These are phyloP conservation scores for Hygrophorus pudorinus DNA, from an alignment of 768 basidiomycete species.

Conservation along the genomic window DNA sequence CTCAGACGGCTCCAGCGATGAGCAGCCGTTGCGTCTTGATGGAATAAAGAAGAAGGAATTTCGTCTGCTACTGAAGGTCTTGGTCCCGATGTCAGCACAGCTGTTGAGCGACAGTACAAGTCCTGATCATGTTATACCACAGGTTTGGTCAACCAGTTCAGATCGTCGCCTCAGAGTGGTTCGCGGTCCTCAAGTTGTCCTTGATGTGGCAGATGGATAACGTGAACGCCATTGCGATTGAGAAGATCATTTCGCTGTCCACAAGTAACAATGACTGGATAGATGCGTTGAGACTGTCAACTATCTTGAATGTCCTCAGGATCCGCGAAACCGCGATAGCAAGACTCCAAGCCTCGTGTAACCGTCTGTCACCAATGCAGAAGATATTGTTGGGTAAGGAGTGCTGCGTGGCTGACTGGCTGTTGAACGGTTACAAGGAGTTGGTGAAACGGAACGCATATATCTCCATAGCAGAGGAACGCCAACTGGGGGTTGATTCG, in stretches of 20 bases:
- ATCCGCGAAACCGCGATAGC: too few species aligned
- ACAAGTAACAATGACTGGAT: constrained; percentile 15
- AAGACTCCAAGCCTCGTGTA: too few species aligned
- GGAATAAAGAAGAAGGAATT: constrained; percentile 2
- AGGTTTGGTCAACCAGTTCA: not conserved
- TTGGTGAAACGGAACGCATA: not conserved
- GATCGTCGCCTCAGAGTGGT: constrained; percentile 21
- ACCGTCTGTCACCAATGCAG: not conserved
- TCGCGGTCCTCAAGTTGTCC: constrained; percentile 23
- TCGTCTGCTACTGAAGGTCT: constrained; percentile 7
- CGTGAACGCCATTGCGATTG: constrained; percentile 11
- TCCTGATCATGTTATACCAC: constrained; percentile 2
- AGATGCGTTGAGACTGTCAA: constrained; percentile 16
- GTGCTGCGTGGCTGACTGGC: not conserved
- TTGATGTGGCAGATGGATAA: constrained; percentile 24
- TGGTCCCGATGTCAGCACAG: constrained; percentile 20
- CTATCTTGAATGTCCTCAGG: too few species aligned
- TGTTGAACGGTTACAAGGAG: not conserved
- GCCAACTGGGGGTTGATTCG: not conserved
- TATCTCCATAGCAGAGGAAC: not conserved
- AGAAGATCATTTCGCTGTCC: too few species aligned
- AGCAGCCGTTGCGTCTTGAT: constrained; percentile 1
- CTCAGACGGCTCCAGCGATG: constrained; percentile 5
- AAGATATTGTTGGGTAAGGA: not conserved
- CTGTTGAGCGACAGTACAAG: not conserved